These are phyloP conservation scores for Xylaria sp. DNA, from an alignment of 2,329 filamentous ascomycete species.

Conservation along the genomic window DNA sequence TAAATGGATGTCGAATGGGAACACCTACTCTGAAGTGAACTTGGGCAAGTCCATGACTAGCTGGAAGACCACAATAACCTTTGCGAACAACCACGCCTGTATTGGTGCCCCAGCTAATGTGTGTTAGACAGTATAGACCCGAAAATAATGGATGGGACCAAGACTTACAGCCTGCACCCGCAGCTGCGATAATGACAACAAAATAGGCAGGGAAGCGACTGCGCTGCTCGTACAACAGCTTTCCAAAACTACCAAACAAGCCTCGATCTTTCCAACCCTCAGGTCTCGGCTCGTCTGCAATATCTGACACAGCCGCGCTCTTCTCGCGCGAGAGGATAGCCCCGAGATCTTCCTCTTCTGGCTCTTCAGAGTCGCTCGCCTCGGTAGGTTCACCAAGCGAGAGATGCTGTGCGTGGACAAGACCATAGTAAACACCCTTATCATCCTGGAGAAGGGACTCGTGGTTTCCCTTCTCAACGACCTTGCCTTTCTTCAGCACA, in stretches of 20 bases:
- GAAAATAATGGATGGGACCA: neutral
- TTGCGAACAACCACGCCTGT: slow-evolving; percentile 66
- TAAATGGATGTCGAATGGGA: neutral
- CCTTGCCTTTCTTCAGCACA: slow-evolving; percentile 75
- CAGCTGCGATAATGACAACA: slow-evolving; percentile 60
- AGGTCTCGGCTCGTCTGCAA: slow-evolving; percentile 37
- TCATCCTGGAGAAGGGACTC: slow-evolving; percentile 71
- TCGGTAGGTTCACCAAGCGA: slow-evolving; percentile 61
- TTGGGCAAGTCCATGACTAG: slow-evolving; percentile 45
- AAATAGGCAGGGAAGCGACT: slow-evolving; percentile 61
- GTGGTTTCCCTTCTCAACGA: slow-evolving; percentile 80
- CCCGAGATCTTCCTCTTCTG: slow-evolving; percentile 55
- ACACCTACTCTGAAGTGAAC: slow-evolving; percentile 49
- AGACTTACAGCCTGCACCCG: slow-evolving; percentile 51
- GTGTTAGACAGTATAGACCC: slow-evolving; percentile 20
- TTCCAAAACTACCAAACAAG: slow-evolving; percentile 64
- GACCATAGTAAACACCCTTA: slow-evolving; percentile 71
- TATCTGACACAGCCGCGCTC: slow-evolving; percentile 56
- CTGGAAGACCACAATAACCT: slow-evolving; percentile 63
- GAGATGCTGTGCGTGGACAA: slow-evolving; percentile 72
- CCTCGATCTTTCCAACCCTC: slow-evolving; percentile 52
- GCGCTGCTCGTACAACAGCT: slow-evolving; percentile 66
- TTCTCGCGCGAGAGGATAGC: slow-evolving; percentile 57
- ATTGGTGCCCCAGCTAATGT: slow-evolving; percentile 57
- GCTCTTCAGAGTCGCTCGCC: slow-evolving; percentile 49